Evolutionary conservation across 2,329 filamentous ascomycete genomes (phyloP).

Genomic region (Botrytis pseudocinerea): DNA sequence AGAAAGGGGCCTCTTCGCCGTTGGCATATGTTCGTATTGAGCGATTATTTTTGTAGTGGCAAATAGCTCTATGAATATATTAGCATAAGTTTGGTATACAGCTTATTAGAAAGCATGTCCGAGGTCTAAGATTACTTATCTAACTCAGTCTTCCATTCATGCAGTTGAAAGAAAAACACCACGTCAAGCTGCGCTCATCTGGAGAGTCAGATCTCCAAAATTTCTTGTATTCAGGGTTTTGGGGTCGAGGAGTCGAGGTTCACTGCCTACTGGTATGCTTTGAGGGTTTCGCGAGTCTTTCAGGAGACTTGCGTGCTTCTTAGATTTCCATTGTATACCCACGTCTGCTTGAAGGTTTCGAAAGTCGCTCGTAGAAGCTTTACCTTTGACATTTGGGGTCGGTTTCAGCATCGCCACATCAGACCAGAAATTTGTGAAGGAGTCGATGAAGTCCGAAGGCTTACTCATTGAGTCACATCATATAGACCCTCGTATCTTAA

Average conservation of each 20-base stretch:
- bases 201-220: not conserved
- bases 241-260: not conserved
- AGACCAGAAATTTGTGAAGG: not conserved
- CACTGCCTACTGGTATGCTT: too few relatives aligned
- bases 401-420: not conserved
- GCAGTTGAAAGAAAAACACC: not conserved
- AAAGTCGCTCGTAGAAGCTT: not conserved
- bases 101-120: not conserved
- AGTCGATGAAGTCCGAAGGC: not conserved
- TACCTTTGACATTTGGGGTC: not conserved
- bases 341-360: not conserved
- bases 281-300: not conserved
- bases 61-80: slow-evolving; percentile 66
- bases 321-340: not conserved
- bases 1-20: slow-evolving; percentile 91
- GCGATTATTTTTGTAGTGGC: slow-evolving; percentile 74
- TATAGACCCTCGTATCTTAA: not conserved
- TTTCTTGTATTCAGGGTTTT: not conserved
- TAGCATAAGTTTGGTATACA: not conserved
- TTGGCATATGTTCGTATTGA: slow-evolving; percentile 76
- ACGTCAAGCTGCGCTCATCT: not conserved
- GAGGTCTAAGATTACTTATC: slow-evolving; percentile 66
- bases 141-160: slow-evolving; percentile 84
- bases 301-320: not conserved
- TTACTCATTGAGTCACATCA: not conserved